Base-by-base conservation (phyloP, 2,329 filamentous ascomycete species). In the Diaporthe caulivora region DNA sequence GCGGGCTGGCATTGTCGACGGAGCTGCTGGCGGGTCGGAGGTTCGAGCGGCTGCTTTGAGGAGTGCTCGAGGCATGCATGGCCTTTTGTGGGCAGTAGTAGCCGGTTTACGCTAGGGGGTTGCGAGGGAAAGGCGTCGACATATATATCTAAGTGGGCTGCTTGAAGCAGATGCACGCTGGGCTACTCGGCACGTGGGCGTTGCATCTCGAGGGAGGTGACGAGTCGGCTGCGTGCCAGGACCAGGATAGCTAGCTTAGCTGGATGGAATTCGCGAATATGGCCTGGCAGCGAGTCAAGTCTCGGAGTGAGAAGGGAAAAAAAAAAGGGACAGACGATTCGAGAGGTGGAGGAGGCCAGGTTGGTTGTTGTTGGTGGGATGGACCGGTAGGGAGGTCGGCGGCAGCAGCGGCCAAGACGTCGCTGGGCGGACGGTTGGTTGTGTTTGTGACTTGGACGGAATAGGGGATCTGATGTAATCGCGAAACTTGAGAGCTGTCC, bases 21-120 rank as follows among this genome's bases (percentile, higher is more conserved):
- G 55, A 54, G 55, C 57, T 60, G 34, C 57, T 60, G 24, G 31
- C 42, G 44, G 55, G 40, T 15, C 49, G 67, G 29, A 67, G 44
- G 44, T 64, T 47, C 47, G 54, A 40, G 54, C 57, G 70, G 51
- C 44, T 70, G 44, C 58, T n/a, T 31, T 69, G 62, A 18, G 71
- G 26, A 15, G 67, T 42, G 42, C 60, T 55, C 42, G 65, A 62
- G 42, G 58, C 58, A 51, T 68, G 69, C 67, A 75, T 75, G 73
- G 67, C 71, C 71, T 67, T 67, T 67, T 21, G 17, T 29, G n/a
- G 62, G 47, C 62, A 67, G 62, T 29, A 67, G 62, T 47, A 18
- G 9, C 8, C 26, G 29, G 62, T 3, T 3, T 51, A 15, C 47
- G 21, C 47, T 67, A 31, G 47, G 47, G 55, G 34, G 21, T 53